Conservation (phyloP, 192 early-diverging fungal species). For the Physocladia obscura region DNA sequence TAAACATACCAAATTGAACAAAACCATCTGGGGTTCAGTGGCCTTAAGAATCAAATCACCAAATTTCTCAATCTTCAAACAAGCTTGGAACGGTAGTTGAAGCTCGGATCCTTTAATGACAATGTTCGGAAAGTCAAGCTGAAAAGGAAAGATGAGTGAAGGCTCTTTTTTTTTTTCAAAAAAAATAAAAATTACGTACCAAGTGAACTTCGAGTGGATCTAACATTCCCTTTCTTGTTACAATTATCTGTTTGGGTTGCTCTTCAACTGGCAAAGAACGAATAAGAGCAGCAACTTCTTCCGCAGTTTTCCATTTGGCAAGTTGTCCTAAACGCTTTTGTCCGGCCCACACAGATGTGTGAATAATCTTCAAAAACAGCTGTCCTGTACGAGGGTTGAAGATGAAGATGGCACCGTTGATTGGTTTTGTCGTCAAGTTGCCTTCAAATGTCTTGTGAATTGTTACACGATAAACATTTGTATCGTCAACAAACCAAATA, state of each 20-base stretch:
- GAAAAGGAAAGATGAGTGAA: not conserved
- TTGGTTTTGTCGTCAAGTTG: slow-evolving; percentile 98
- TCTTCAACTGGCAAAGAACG: slow-evolving; percentile 98
- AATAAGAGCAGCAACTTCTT: slow-evolving; percentile 99
- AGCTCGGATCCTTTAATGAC: slow-evolving; percentile 97
- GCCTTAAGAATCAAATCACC: slow-evolving; percentile 98
- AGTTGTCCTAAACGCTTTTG: slow-evolving; percentile 99
- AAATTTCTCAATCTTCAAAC: slow-evolving; percentile 97
- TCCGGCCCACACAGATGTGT: slow-evolving; percentile 98
- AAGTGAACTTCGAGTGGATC: slow-evolving; percentile 96
- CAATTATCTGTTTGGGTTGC: slow-evolving; percentile 99
- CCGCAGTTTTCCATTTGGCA: slow-evolving; percentile 99
- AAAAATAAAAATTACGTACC: slow-evolving; percentile 27
- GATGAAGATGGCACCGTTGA: slow-evolving; percentile 98
- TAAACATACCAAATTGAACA: slow-evolving; percentile 56
- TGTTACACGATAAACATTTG: slow-evolving; percentile 98
- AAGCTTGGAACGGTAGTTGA: slow-evolving; percentile 96
- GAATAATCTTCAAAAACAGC: slow-evolving; percentile 98
- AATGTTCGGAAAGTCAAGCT: slow-evolving; percentile 97
- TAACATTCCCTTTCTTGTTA: slow-evolving; percentile 98
- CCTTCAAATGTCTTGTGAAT: slow-evolving; percentile 99
- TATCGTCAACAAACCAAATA: slow-evolving; percentile 99
- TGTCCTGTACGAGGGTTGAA: slow-evolving; percentile 99
- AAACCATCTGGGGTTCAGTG: slow-evolving; percentile 94
- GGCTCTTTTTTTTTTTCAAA: not conserved